phyloP scores from a whole-genome alignment of 2,329 filamentous ascomycete genomes.

The Penicillium psychrosexuale region DNA sequence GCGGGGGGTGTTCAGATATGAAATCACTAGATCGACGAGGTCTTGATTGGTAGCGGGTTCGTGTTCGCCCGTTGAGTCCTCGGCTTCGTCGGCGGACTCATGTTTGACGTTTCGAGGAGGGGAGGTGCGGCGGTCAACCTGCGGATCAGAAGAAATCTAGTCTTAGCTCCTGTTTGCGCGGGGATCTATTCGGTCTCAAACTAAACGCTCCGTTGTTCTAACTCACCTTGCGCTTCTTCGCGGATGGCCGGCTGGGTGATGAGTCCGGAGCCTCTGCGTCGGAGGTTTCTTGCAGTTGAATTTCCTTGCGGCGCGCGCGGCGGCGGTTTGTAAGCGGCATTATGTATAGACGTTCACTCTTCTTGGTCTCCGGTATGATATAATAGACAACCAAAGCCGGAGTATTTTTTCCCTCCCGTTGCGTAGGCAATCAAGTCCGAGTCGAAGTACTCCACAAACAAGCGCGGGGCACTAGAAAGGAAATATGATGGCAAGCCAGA shows the following conservation, averaged over 20 bases:
- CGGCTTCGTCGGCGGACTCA: conserved; percentile 42
- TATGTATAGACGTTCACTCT: conserved; percentile 3
- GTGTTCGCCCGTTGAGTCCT: conserved; percentile 43
- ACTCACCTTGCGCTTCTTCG: conserved; percentile 50
- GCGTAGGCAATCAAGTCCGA: conserved; percentile 9
- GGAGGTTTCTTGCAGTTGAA: conserved; percentile 44
- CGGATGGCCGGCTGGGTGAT: conserved; percentile 46
- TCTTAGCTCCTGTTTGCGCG: conserved; percentile 12
- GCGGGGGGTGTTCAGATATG: conserved; percentile 43
- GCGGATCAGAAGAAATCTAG: conserved; percentile 7
- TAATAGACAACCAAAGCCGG: conserved; percentile 1
- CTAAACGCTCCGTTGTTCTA: conserved; percentile 2
- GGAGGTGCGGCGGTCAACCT: conserved; percentile 37
- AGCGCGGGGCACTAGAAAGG: conserved; percentile 8
- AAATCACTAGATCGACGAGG: conserved; percentile 48
- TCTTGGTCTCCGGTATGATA: not conserved
- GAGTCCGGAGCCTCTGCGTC: conserved; percentile 48
- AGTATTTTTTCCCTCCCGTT: not conserved
- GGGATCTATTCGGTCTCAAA: conserved; percentile 8
- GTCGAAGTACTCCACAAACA: conserved; percentile 11
- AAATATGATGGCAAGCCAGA: conserved; percentile 14
- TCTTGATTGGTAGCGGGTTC: conserved; percentile 44
- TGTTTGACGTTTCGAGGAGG: conserved; percentile 34
- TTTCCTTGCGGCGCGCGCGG: conserved; percentile 46
- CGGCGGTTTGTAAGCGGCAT: conserved; percentile 46